Percentiles rank a stretch among this genome's conserved stretches.
Conservation (phyloP, 345 rosid genomes). For the Citrus australasica region DNA sequence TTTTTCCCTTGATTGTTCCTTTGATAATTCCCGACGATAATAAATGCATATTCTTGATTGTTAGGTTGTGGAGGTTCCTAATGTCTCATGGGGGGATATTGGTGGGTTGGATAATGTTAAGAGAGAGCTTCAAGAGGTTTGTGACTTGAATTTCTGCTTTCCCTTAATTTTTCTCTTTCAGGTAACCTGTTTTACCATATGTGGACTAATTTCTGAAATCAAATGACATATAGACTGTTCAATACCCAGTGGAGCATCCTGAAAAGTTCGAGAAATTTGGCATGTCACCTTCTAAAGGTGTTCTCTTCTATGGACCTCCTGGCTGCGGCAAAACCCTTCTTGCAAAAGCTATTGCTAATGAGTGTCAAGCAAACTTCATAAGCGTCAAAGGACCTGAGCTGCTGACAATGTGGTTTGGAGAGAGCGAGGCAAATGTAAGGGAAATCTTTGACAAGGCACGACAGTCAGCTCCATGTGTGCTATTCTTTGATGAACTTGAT, state of each 20-base stretch:
- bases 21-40: not conserved
- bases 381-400: slow-evolving; percentile 35
- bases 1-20: not conserved
- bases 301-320: slow-evolving; percentile 34
- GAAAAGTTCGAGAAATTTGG: slow-evolving; percentile 40
- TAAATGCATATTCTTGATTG: not conserved
- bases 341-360: slow-evolving; percentile 38
- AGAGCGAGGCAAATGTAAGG: slow-evolving; percentile 36
- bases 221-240: slow-evolving; percentile 26
- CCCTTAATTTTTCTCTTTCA: not conserved
- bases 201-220: not conserved
- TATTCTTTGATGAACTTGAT: slow-evolving; percentile 38
- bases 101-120: slow-evolving; percentile 37
- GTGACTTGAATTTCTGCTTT: not conserved
- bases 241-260: slow-evolving; percentile 38
- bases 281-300: slow-evolving; percentile 40
- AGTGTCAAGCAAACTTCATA: slow-evolving; percentile 38
- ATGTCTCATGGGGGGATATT: slow-evolving; percentile 33
- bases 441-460: slow-evolving; percentile 37
- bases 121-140: slow-evolving; percentile 38
- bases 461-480: slow-evolving; percentile 37
- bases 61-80: slow-evolving; percentile 40
- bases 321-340: slow-evolving; percentile 38
- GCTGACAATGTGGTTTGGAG: slow-evolving; percentile 39
- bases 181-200: not conserved